Percentiles rank a stretch among this genome's conserved stretches.
phyloP scores from a whole-genome alignment of 2,329 filamentous ascomycete genomes.

The Paecilomyces variotii region DNA sequence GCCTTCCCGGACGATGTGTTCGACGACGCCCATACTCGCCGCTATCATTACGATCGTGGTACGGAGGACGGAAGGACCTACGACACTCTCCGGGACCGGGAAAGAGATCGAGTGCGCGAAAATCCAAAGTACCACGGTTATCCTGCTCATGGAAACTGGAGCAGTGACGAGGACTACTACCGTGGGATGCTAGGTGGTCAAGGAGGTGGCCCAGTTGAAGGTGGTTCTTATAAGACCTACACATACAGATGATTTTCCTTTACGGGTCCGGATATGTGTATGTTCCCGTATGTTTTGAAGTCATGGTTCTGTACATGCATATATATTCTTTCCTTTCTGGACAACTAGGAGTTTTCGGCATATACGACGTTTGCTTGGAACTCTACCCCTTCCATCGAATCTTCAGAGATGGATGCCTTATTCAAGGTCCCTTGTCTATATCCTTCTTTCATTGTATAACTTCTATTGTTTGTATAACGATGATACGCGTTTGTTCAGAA shows the following conservation, averaged over 20 bases:
- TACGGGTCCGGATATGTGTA: neutral
- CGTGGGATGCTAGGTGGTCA: slow-evolving; percentile 24
- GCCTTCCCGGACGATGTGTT: slow-evolving; percentile 14
- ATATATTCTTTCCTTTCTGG: neutral
- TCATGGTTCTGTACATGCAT: neutral
- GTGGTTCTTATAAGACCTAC: neutral
- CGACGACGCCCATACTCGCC: slow-evolving; percentile 13
- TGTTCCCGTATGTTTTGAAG: neutral
- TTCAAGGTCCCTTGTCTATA: neutral
- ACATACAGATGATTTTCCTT: neutral
- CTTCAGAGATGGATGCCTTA: neutral
- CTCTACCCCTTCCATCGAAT: neutral
- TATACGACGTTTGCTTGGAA: neutral
- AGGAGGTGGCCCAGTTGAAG: slow-evolving; percentile 15
- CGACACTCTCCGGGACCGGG: slow-evolving; percentile 17
- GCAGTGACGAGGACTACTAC: slow-evolving; percentile 33
- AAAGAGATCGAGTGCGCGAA: slow-evolving; percentile 19
- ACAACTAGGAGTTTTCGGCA: neutral
- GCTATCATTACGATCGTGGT: slow-evolving; percentile 18
- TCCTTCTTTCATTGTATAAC: neutral
- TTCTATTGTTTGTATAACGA: slow-evolving; percentile 7
- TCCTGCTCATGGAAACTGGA: slow-evolving; percentile 19
- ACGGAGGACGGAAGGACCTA: slow-evolving; percentile 17
- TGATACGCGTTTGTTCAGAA: neutral
- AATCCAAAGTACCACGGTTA: slow-evolving; percentile 19